A percentile compares a stretch with the other conserved stretches of the same genome.
Conservation (phyloP, 2,329 filamentous ascomycete species). For the Biscogniauxia mediterranea region DNA sequence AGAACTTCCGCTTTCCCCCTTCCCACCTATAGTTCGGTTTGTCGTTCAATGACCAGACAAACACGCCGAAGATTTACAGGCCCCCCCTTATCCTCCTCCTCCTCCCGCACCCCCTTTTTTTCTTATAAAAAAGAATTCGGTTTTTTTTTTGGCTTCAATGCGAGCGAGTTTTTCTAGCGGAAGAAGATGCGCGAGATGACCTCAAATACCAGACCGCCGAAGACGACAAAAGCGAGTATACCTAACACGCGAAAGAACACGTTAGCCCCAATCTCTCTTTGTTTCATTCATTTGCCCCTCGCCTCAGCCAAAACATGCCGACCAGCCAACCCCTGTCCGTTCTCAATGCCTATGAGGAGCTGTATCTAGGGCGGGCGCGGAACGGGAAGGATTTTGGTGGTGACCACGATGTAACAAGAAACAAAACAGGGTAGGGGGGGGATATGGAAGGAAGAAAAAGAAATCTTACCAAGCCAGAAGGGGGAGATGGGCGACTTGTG, state of each 20-base stretch:
- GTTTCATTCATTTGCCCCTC: background rate
- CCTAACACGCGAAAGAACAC: constrained; percentile 33
- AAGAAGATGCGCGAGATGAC: constrained; percentile 53
- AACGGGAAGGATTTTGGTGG: background rate
- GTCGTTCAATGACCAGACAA: too few species aligned
- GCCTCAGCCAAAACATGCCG: too few species aligned
- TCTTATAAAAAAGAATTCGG: background rate
- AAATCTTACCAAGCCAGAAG: constrained; percentile 54
- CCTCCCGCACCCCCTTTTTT: background rate
- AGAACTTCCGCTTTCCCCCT: too few species aligned
- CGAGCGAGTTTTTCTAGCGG: constrained; percentile 17
- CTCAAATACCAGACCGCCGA: constrained; percentile 61
- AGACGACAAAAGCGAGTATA: constrained; percentile 59
- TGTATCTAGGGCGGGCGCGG: background rate
- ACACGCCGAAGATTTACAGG: too few species aligned
- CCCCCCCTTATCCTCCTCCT: too few species aligned
- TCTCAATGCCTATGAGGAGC: background rate
- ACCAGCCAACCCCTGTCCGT: too few species aligned
- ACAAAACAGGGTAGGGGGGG: background rate
- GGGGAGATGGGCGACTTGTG: constrained; percentile 61
- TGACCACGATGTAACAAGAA: background rate
- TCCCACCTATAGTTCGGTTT: too few species aligned
- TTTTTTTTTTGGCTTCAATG: constrained; percentile 1
- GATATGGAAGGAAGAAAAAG: constrained; percentile 11
- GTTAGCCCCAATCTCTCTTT: constrained; percentile 5